Evolutionary conservation across 192 early-diverging fungal species (phyloP).

Genomic region (Umbelopsis sp.): DNA sequence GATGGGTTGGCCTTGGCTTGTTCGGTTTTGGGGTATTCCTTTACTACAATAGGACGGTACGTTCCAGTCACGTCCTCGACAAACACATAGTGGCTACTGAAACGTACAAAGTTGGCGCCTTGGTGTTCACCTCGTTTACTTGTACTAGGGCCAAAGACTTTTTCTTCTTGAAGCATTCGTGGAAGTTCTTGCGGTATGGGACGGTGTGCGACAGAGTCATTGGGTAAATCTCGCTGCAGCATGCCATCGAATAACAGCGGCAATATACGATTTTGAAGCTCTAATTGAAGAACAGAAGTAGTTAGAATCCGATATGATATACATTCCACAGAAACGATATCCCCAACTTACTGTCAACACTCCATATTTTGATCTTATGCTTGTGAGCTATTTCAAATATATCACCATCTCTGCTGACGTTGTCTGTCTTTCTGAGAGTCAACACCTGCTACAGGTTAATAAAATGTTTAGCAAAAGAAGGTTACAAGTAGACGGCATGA

Average conservation of each 20-base stretch:
- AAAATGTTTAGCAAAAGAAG: background rate
- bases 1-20: background rate
- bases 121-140: slow-evolving; percentile 16
- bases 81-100: background rate
- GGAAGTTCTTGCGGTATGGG: slow-evolving; percentile 10
- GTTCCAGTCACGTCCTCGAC: slow-evolving; percentile 16
- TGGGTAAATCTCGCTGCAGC: background rate
- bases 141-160: slow-evolving; percentile 16
- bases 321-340: background rate
- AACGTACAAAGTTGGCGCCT: slow-evolving; percentile 15
- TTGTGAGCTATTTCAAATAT: slow-evolving; percentile 21
- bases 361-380: slow-evolving; percentile 19
- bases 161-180: slow-evolving; percentile 16
- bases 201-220: background rate
- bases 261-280: slow-evolving; percentile 4
- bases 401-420: slow-evolving; percentile 11
- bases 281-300: background rate
- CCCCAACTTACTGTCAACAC: slow-evolving; percentile 17
- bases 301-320: background rate
- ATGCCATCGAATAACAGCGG: background rate
- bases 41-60: slow-evolving; percentile 6
- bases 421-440: background rate
- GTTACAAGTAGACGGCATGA: background rate
- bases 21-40: slow-evolving; percentile 9
- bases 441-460: background rate